Conservation (phyloP, 2,329 filamentous ascomycete genomes). For the Talaromyces sp. region DNA sequence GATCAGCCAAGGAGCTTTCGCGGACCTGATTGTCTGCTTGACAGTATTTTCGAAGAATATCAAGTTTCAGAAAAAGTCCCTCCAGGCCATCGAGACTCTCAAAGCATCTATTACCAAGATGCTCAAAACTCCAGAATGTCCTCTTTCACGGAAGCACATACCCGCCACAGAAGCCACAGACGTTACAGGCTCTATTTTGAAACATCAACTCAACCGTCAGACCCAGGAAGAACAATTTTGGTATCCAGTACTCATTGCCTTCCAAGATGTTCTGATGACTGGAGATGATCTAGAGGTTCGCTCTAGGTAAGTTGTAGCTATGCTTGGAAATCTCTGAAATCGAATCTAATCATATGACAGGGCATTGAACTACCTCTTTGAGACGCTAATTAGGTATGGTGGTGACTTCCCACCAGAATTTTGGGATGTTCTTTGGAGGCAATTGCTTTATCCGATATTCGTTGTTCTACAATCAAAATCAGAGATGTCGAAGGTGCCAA, state of each 20-base stretch:
- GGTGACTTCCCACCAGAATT: constrained; percentile 90
- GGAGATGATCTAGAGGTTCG: constrained; percentile 96
- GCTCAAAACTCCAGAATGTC: constrained; percentile 93
- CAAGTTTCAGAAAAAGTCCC: constrained; percentile 96
- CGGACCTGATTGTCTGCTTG: constrained; percentile 90
- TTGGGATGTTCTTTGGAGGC: constrained; percentile 97
- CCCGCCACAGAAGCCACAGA: constrained; percentile 42
- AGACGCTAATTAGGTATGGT: constrained; percentile 83
- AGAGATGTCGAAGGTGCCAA: constrained; percentile 91
- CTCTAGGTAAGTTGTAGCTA: constrained; percentile 47
- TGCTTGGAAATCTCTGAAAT: background rate
- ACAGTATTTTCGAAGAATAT: constrained; percentile 99
- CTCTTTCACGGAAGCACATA: constrained; percentile 65
- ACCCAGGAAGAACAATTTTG: constrained; percentile 96
- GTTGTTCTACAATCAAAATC: constrained; percentile 95
- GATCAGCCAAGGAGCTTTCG: constrained; percentile 93
- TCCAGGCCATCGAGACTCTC: constrained; percentile 90
- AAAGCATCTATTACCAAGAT: constrained; percentile 93
- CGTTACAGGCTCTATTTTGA: constrained; percentile 46
- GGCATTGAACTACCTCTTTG: constrained; percentile 94
- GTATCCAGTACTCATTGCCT: constrained; percentile 97
- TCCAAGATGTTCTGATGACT: constrained; percentile 98
- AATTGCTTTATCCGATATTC: constrained; percentile 96
- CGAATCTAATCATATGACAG: constrained; percentile 28
- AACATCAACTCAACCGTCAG: constrained; percentile 67